Percentiles rank a stretch among this genome's conserved stretches.
phyloP scores from a whole-genome alignment of 129 eudicot species.

The Ambrosia artemisiifolia region DNA sequence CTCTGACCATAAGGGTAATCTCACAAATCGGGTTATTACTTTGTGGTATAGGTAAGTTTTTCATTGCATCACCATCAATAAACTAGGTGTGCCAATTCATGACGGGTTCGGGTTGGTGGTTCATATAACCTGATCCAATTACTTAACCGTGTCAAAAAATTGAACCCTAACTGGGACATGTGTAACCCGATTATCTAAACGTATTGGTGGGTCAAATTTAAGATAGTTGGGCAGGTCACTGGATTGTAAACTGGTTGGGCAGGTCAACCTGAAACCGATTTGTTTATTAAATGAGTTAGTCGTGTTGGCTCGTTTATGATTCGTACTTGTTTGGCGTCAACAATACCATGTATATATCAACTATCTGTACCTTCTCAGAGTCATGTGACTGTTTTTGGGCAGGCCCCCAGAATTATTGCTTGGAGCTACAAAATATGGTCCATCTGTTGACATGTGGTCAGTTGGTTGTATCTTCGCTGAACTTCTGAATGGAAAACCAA shows the following conservation, averaged over 20 bases:
- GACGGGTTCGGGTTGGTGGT: not conserved
- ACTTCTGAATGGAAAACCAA: conserved; percentile 81
- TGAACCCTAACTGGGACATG: not conserved
- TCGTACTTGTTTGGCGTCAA: not conserved
- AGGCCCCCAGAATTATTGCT: conserved; percentile 99
- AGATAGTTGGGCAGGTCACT: no score
- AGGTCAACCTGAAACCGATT: not conserved
- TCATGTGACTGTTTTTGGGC: conserved; percentile 24
- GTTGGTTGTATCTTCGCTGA: conserved; percentile 97
- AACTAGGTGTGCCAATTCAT: not conserved
- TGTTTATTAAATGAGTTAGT: not conserved
- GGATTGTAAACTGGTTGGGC: not conserved
- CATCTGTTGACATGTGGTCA: conserved; percentile 98
- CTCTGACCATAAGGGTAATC: conserved; percentile 62
- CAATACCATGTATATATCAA: not conserved
- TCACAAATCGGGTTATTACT: conserved; percentile 92
- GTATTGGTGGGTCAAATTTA: not conserved
- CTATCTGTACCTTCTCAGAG: conserved; percentile 12
- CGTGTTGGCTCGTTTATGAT: not conserved
- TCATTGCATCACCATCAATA: not conserved
- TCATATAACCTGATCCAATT: not conserved
- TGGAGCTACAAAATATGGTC: conserved; percentile 93
- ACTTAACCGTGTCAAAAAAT: not conserved
- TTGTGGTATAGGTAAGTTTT: conserved; percentile 87
- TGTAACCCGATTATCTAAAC: not conserved